phyloP scores from a whole-genome alignment of 1,139 yeast species.

The Hemisphaericaspora xylofermentans region DNA sequence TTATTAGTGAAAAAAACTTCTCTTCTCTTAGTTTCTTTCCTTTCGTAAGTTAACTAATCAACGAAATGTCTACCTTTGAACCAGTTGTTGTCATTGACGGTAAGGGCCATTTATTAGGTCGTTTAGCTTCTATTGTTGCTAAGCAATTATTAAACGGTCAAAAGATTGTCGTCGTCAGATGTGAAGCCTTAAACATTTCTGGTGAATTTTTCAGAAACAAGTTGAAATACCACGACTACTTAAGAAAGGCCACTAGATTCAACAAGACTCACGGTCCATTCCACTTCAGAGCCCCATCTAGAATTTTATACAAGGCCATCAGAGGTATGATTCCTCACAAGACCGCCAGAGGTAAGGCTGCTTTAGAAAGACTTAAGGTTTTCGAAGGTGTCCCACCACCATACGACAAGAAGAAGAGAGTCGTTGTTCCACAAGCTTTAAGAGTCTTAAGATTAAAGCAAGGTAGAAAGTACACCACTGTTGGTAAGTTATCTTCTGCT shows the following conservation, averaged over 20 bases:
- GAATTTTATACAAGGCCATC: slow-evolving; percentile 99
- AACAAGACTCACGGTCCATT: slow-evolving; percentile 99
- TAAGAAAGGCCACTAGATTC: slow-evolving; percentile 98
- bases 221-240: slow-evolving; percentile 99
- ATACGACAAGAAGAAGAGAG: slow-evolving; percentile 99
- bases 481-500: slow-evolving; percentile 92
- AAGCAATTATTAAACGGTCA: slow-evolving; percentile 98
- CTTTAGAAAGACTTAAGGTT: slow-evolving; percentile 98
- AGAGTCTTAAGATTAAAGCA: slow-evolving; percentile 99
- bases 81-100: slow-evolving; percentile 98
- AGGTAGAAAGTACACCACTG: slow-evolving; percentile 99
- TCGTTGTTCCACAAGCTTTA: slow-evolving; percentile 99
- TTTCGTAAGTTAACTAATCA: slow-evolving; percentile 9
- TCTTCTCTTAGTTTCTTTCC: slow-evolving; percentile 9
- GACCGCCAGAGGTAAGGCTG: slow-evolving; percentile 99
- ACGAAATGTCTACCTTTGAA: slow-evolving; percentile 83
- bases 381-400: slow-evolving; percentile 99
- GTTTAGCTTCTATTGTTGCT: slow-evolving; percentile 98
- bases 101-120: slow-evolving; percentile 99
- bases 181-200: slow-evolving; percentile 97
- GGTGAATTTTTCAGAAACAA: slow-evolving; percentile 99
- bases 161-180: slow-evolving; percentile 95
- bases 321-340: slow-evolving; percentile 99
- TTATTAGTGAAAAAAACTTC: slow-evolving; percentile 6
- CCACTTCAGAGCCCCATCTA: slow-evolving; percentile 99